Base-by-base conservation (phyloP, 1,139 yeast species). In the Protomyces gravidus region DNA sequence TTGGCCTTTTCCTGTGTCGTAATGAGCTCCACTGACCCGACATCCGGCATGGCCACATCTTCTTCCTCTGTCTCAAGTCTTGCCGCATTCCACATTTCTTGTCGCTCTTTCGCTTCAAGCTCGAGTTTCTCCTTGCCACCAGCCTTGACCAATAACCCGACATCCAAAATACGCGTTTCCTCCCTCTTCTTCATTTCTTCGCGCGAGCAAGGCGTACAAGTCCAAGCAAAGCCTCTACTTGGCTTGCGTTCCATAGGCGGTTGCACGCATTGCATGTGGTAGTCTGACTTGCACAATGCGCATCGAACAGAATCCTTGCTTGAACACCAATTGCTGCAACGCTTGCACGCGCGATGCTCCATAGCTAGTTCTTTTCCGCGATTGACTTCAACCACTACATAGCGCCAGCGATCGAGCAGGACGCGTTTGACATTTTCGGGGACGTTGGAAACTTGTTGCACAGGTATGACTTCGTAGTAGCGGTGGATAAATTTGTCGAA, bases 141-240 rank as follows among this genome's bases (percentile, higher is more conserved):
- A 19, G 33, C 33, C 30, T 49, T 27, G 25, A 19, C n/a, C 23
- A 45, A 21, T 28, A 27, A 6, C 17, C 21, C 42, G 6, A 55
- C 5, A 11, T 55, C 36, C 15, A 21, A 40, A 36, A 25, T 72
- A 69, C 55, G 65, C 56, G 70, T 69, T 17, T 70, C 72, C 21
- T 72, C 63, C 71, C 73, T 65, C 42, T 68, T 72, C 61, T 76
- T 65, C 62, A 75, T 77, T 46, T 75, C 70, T 62, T 76, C 80
- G 50, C 74, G 71, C 19, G 86, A 78, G 72, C 97, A 89, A 2
- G 76, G 71, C 25, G 89, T 92, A 76, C 97, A 90, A n/a, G 89
- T 80, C 97, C 97, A 90, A 5, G 89, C 87, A 69, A 89, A 86
- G 1, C 96, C 96, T 61, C 95, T 75, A 51, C 89, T 84, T 0